Conservation (phyloP, 768 basidiomycete species). For the Lentinula detonsa region DNA sequence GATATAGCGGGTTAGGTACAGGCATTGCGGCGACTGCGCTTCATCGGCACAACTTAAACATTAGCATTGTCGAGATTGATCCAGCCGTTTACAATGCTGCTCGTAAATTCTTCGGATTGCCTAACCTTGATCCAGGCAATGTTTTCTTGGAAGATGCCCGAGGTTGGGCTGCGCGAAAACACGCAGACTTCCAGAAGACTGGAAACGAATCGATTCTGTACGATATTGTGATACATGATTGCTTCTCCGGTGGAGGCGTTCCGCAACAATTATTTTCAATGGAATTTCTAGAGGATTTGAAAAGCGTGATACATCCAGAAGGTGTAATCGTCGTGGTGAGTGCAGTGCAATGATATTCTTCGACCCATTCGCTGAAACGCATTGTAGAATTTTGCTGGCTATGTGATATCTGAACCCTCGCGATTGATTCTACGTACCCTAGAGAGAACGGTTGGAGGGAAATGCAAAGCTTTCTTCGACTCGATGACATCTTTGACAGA, state of each 20-base stretch:
- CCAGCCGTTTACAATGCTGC: conserved; percentile 86
- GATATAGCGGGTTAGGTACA: conserved; percentile 74
- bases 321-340: conserved; percentile 80
- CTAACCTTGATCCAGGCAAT: conserved; percentile 48
- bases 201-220: conserved; percentile 32
- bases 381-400: conserved; percentile 79
- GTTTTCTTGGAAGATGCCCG: conserved; percentile 79
- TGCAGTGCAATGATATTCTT: conserved; percentile 6
- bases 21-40: conserved; percentile 81
- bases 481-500: conserved; percentile 35
- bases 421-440: conserved; percentile 68
- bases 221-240: conserved; percentile 83
- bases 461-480: conserved; percentile 83
- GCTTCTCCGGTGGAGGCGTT: conserved; percentile 91
- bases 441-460: conserved; percentile 54
- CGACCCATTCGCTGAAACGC: background rate
- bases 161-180: conserved; percentile 50
- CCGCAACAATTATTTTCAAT: conserved; percentile 79
- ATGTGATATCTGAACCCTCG: conserved; percentile 52
- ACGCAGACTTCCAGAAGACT: conserved; percentile 14
- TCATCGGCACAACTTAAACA: conserved; percentile 56
- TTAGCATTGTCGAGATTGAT: conserved; percentile 91
- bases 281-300: conserved; percentile 79
- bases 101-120: conserved; percentile 71
- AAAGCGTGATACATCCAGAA: conserved; percentile 52